Evolutionary conservation across 1,284 basidiomycete genomes (phyloP).

Genomic region (Neolentinus lepideus): DNA sequence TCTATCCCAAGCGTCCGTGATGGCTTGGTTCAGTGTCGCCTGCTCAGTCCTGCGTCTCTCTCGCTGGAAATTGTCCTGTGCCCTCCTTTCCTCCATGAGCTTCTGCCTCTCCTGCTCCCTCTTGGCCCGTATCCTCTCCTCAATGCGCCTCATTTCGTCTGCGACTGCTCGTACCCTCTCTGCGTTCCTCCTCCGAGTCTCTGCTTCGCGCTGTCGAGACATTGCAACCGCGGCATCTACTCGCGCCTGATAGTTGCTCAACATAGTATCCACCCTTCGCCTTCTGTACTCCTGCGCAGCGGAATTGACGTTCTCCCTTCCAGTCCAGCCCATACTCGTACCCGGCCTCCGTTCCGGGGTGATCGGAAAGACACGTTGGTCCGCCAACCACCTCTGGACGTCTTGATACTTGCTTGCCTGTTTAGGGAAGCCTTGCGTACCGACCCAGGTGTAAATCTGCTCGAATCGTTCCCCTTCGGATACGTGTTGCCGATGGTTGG

Average conservation of each 20-base stretch:
- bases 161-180: constrained; percentile 13
- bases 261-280: constrained; percentile 12
- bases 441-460: constrained; percentile 37
- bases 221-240: background rate
- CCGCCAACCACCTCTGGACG: constrained; percentile 45
- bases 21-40: background rate
- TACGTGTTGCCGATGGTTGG: background rate
- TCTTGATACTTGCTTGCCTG: constrained; percentile 27
- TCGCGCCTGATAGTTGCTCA: background rate
- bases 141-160: constrained; percentile 9
- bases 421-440: constrained; percentile 31
- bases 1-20: constrained; percentile 38
- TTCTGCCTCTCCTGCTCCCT: constrained; percentile 1
- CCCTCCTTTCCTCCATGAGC: background rate
- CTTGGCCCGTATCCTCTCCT: constrained; percentile 1
- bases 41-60: background rate
- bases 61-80: background rate
- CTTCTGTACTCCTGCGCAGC: background rate
- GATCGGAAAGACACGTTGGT: constrained; percentile 19
- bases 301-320: background rate
- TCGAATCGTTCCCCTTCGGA: constrained; percentile 22
- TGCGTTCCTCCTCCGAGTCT: constrained; percentile 8
- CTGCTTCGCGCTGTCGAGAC: background rate
- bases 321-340: background rate
- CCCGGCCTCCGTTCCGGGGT: background rate